Evolutionary conservation across 2,329 filamentous ascomycete genomes (phyloP), one percentile per base, ranked within the genome.

Genomic region (Aspergillus sp.): DNA sequence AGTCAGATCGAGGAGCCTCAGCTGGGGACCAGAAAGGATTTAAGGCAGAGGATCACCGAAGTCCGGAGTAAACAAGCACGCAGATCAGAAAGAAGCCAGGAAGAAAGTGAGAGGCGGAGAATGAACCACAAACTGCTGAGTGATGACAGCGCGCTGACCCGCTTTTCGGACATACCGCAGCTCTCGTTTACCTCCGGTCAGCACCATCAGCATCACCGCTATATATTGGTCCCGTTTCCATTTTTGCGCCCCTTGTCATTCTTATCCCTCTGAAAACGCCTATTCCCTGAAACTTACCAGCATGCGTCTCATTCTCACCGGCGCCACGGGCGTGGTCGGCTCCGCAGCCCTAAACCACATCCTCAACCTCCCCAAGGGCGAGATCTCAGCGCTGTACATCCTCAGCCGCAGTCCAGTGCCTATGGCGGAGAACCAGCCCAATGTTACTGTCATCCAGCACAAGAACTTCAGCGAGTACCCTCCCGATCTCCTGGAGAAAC

Each of bases 281-380:
- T 13, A 18, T n/a, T 5, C 5, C 4, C 5, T 9, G 5, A 30
- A n/a, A n/a, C 13, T 3, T 15, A 18, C 26, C 57, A 57, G 45
- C 6, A 70, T 70, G 68, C 64, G 63, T 74, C 78, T 89, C 66
- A 85, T 89, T 57, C 78, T 89, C 50, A 89, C 86, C 0, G 86
- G 86, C n/a, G 86, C 85, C 11, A 89, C 86, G 0, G 87, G 87
- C 66, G 78, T 89, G 2, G 82, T 89, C 36, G 87, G 87, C 68
- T 84, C 82, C 0, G 80, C 75, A 39, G 82, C 83, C 15, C 78
- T 89, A 2, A 83, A 87, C 59, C 81, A 83, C 61, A 86, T 89
- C 79, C 77, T 89, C 60, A 92, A 66, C 87, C 86, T 62, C 2
- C 60, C 60, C 3, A 32, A 18, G 4, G 60, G 50, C 15, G 26